Evolutionary conservation across 371 early-diverging fungal genomes (phyloP).

Genomic region (Rhizomucor pusillus): DNA sequence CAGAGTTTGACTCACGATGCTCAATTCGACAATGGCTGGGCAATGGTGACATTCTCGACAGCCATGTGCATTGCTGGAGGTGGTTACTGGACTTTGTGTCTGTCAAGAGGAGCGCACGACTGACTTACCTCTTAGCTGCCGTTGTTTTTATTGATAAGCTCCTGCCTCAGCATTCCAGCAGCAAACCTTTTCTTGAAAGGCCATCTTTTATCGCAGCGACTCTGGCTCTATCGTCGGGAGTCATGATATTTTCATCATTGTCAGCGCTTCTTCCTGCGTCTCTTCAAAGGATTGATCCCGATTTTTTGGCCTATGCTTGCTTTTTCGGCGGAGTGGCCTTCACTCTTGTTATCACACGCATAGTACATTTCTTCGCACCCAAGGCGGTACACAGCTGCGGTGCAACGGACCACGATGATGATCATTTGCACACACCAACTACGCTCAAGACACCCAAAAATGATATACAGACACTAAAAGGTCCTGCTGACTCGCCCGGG

Average conservation of each 20-base stretch:
- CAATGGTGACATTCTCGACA: neutral
- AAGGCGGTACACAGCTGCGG: slow-evolving; percentile 44
- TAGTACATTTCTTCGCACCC: slow-evolving; percentile 35
- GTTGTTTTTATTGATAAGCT: slow-evolving; percentile 13
- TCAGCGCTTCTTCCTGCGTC: slow-evolving; percentile 37
- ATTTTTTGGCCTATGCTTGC: slow-evolving; percentile 21
- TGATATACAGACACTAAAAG: neutral
- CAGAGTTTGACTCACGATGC: too few relatives aligned
- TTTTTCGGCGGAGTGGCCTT: slow-evolving; percentile 32
- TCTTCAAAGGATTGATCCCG: slow-evolving; percentile 15
- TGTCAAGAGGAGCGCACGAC: neutral
- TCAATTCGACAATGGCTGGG: neutral
- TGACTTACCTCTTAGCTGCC: slow-evolving; percentile 8
- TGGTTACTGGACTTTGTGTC: neutral
- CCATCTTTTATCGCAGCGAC: slow-evolving; percentile 9
- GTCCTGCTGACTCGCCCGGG: neutral
- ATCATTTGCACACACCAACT: neutral
- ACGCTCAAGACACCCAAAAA: neutral
- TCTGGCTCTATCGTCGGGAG: slow-evolving; percentile 42
- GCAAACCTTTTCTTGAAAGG: slow-evolving; percentile 10
- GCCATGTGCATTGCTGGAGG: neutral
- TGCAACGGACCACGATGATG: neutral
- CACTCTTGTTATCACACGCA: slow-evolving; percentile 27
- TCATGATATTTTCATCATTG: slow-evolving; percentile 38
- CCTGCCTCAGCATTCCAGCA: slow-evolving; percentile 11